Evolutionary conservation across 164 flowering plant species (phyloP).

Genomic region (Kalanchoe fedtschenkoi): DNA sequence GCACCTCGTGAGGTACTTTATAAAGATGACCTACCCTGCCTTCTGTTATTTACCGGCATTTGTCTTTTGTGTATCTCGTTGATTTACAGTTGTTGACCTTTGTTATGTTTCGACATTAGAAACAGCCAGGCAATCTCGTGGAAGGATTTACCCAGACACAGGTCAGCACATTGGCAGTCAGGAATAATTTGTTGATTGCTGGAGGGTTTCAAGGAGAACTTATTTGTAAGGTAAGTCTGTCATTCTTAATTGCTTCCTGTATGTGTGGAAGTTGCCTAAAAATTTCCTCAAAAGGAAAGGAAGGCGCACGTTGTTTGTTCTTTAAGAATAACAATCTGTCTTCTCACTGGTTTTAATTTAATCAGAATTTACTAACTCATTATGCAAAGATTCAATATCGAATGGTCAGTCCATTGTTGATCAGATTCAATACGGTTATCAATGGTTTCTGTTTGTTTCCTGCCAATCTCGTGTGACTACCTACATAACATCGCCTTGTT

Average conservation of each 20-base stretch:
- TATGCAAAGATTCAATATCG: too few species aligned
- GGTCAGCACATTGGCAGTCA: slow-evolving; percentile 60
- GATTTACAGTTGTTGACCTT: background rate
- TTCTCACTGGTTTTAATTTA: too few species aligned
- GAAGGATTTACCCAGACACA: slow-evolving; percentile 68
- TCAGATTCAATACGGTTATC: too few species aligned
- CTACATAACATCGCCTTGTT: background rate
- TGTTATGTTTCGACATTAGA: slow-evolving; percentile 19
- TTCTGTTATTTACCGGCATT: background rate
- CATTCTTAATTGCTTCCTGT: background rate
- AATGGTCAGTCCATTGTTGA: too few species aligned
- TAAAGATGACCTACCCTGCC: background rate
- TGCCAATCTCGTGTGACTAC: background rate
- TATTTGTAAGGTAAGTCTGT: slow-evolving; percentile 65
- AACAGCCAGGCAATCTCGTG: slow-evolving; percentile 52
- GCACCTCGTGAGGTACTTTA: slow-evolving; percentile 44
- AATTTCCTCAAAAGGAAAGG: too few species aligned
- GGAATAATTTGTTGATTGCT: slow-evolving; percentile 51
- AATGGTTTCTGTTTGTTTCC: background rate
- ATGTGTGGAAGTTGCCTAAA: background rate
- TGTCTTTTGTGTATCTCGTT: background rate
- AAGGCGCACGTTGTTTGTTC: too few species aligned
- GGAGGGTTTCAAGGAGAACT: slow-evolving; percentile 84
- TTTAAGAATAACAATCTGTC: too few species aligned
- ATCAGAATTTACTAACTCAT: too few species aligned